Conservation (phyloP, 306 rosid species). For the Lathyrus sativus region DNA sequence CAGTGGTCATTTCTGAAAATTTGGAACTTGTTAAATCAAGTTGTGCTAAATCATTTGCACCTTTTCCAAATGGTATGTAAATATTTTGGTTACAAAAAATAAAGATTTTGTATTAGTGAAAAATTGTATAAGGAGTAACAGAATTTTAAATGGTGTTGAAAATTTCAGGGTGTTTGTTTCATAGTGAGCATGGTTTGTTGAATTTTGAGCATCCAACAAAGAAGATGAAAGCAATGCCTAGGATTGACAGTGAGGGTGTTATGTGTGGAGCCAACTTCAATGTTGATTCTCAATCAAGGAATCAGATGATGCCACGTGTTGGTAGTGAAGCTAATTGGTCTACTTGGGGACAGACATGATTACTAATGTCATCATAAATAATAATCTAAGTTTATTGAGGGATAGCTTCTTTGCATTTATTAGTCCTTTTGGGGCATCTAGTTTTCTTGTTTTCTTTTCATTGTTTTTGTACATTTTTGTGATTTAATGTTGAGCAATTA, state of each 20-base stretch:
- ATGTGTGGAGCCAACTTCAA: conserved; percentile 95
- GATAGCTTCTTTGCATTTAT: neutral
- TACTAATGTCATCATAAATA: conserved; percentile 4
- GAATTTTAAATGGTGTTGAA: neutral
- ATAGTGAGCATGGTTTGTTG: conserved; percentile 72
- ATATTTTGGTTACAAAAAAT: neutral
- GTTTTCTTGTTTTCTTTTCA: neutral
- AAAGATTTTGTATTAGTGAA: too few species aligned
- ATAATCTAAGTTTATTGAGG: conserved; percentile 3
- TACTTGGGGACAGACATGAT: conserved; percentile 50
- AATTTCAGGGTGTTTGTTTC: conserved; percentile 87
- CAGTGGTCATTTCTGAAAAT: conserved; percentile 72
- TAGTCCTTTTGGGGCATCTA: conserved; percentile 6
- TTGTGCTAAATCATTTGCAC: conserved; percentile 96
- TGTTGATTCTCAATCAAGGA: conserved; percentile 73
- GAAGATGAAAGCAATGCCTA: conserved; percentile 95
- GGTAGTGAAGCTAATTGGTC: conserved; percentile 98
- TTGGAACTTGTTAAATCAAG: conserved; percentile 68
- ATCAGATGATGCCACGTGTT: conserved; percentile 81
- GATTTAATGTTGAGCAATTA: conserved; percentile 26
- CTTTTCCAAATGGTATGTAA: conserved; percentile 78
- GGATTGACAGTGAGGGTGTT: conserved; percentile 89
- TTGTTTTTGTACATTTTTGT: conserved; percentile 30
- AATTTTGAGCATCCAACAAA: conserved; percentile 84
- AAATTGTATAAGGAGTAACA: neutral